Evolutionary conservation across 2,329 filamentous ascomycete genomes (phyloP), one percentile per base, ranked within the genome.

Genomic region (Trichoderma sp.): DNA sequence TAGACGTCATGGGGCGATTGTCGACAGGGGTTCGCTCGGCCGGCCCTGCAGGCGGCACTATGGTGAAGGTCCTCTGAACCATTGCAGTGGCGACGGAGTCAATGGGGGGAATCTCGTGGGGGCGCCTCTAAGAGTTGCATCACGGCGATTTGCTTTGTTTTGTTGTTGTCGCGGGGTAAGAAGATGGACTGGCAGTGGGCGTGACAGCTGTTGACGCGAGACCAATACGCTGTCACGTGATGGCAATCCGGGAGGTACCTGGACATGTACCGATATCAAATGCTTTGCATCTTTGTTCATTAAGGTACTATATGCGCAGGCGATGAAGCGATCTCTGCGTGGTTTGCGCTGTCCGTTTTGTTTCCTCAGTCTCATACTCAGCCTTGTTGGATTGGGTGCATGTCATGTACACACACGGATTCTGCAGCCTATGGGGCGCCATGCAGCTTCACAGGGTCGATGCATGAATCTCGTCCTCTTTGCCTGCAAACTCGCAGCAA

Each of bases 41-140:
- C 8, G 73, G 70, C 71, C 72, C 60, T 70, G 73, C 65, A 68
- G 77, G 71, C 10, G 82, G 80, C 54, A 84, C 76, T 67, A 84
- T 71, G 19, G 79, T 80, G 68, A 84, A 84, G 17, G 79, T 84
- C 71, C 82, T 77, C 67, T 82, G 78, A n/a, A 72, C 70, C 80
- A 81, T 81, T 45, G 63, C 37, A 39, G 22, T 15, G 29, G 48
- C 39, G 53, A 37, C 15, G 35, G 60, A 7, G 9, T 58, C 22
- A 53, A 48, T 27, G 59, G 45, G 37, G 17, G n/a, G 32, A 57
- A n/a, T 13, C 2, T 50, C 37, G 29, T 9, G 65, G 39, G 34
- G 9, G 57, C 27, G 29, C 35, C 39, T 25, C 37, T 37, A 48
- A 5, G n/a, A 50, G 67, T 53, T 27, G 64, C 64, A 64, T 39